These are phyloP conservation scores for Serpula lacrymans DNA, from an alignment of 768 basidiomycete species.

Conservation along the genomic window DNA sequence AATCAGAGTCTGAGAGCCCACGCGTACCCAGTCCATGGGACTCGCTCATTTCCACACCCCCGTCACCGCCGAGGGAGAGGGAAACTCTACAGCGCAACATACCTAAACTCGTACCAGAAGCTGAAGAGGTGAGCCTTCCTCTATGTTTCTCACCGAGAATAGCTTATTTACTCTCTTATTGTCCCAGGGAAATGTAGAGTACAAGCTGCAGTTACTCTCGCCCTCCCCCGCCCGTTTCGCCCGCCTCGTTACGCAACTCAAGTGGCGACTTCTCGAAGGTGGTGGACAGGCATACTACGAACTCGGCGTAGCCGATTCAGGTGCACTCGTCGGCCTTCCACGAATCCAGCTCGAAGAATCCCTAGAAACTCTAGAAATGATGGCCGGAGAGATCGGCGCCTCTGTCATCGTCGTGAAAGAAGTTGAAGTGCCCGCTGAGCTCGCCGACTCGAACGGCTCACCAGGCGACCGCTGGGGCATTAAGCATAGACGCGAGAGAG, in stretches of 20 bases:
- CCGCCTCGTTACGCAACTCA: constrained; percentile 89
- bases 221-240: constrained; percentile 75
- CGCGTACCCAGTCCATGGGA: constrained; percentile 84
- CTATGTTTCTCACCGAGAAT: constrained; percentile 1
- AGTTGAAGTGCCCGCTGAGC: constrained; percentile 66
- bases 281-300: constrained; percentile 85
- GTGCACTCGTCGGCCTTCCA: constrained; percentile 78
- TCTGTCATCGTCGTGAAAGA: constrained; percentile 90
- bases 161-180: background rate
- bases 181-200: constrained; percentile 81
- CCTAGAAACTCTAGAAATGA: constrained; percentile 83
- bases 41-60: constrained; percentile 57
- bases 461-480: constrained; percentile 32
- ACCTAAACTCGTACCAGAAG: constrained; percentile 73
- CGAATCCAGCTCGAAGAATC: constrained; percentile 74
- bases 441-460: constrained; percentile 35
- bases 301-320: constrained; percentile 81
- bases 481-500: constrained; percentile 34
- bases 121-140: constrained; percentile 48
- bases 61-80: constrained; percentile 31
- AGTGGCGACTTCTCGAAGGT: constrained; percentile 89
- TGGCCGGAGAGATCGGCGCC: constrained; percentile 93
- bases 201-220: constrained; percentile 86
- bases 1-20: constrained; percentile 77
- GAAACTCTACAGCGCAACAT: constrained; percentile 33